Percentiles rank a stretch among this genome's conserved stretches.
Conservation (phyloP, 2,329 filamentous ascomycete genomes). For the Epichloe coenophiala region DNA sequence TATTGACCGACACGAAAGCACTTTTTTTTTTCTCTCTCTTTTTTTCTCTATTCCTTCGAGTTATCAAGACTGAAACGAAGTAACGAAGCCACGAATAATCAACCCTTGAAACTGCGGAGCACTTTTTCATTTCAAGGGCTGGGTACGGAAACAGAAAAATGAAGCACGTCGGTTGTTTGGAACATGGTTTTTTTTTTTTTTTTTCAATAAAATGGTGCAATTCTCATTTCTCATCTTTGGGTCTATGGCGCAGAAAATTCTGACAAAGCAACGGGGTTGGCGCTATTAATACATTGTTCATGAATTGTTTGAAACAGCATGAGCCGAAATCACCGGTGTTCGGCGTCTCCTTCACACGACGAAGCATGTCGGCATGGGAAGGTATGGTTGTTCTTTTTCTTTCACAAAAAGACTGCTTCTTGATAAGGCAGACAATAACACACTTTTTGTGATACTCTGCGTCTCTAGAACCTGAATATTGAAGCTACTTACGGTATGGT, state of each 20-base stretch:
- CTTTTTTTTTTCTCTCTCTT: neutral
- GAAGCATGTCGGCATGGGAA: neutral
- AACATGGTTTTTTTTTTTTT: no score
- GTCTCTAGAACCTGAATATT: no score
- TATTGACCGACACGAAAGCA: neutral
- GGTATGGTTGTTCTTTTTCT: neutral
- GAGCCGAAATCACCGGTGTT: neutral
- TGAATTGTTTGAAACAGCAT: neutral
- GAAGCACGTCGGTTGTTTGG: no score
- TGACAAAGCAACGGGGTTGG: neutral
- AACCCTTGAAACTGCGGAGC: neutral
- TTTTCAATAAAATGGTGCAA: no score
- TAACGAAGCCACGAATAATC: slow-evolving; percentile 4
- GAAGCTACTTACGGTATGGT: no score
- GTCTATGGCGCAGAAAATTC: neutral
- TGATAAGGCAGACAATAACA: no score
- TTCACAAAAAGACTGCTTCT: no score
- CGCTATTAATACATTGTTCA: neutral
- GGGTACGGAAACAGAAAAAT: neutral
- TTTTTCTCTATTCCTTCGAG: neutral
- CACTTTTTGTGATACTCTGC: no score
- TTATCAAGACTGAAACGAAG: neutral
- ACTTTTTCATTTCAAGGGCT: neutral
- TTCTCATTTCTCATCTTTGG: neutral
- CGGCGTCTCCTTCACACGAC: neutral